phyloP scores from a whole-genome alignment of 768 basidiomycete genomes.

The Tremella fuciformis region DNA sequence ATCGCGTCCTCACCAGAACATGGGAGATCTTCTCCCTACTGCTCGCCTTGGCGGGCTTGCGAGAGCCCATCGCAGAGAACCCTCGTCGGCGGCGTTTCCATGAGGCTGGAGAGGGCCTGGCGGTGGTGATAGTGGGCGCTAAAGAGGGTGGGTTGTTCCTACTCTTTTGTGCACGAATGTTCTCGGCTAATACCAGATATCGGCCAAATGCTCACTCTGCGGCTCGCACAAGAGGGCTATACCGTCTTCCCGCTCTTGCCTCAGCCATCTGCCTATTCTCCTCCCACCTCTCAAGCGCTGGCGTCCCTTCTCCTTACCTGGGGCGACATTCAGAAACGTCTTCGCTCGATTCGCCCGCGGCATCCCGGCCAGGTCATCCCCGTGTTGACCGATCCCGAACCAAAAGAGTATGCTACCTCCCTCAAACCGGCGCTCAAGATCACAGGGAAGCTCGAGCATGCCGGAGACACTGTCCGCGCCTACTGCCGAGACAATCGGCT shows the following conservation, averaged over 20 bases:
- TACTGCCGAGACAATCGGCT: conserved; percentile 36
- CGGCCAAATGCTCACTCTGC: conserved; percentile 36
- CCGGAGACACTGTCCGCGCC: conserved; percentile 38
- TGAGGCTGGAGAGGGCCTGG: conserved; percentile 31
- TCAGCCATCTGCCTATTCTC: conserved; percentile 28
- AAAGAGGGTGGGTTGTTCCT: conserved; percentile 26
- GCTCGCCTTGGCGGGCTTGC: background rate
- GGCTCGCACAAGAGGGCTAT: conserved; percentile 39
- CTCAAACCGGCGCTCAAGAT: background rate
- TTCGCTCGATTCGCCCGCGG: conserved; percentile 20
- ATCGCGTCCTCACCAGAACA: background rate
- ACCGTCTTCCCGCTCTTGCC: conserved; percentile 43
- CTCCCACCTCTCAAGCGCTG: conserved; percentile 33
- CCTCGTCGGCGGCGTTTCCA: background rate
- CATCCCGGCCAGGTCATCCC: conserved; percentile 40
- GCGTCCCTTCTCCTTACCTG: conserved; percentile 32
- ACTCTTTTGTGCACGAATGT: too few species aligned
- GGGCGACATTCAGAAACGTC: conserved; percentile 36
- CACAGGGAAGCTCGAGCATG: conserved; percentile 29
- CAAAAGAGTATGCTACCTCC: background rate
- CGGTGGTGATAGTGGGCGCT: conserved; percentile 37
- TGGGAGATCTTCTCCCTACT: background rate
- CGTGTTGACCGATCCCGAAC: conserved; percentile 33
- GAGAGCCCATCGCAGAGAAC: background rate
- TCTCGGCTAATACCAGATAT: conserved; percentile 24